Evolutionary conservation across 257 asterid species (phyloP).

Genomic region (Phtheirospermum japonicum): DNA sequence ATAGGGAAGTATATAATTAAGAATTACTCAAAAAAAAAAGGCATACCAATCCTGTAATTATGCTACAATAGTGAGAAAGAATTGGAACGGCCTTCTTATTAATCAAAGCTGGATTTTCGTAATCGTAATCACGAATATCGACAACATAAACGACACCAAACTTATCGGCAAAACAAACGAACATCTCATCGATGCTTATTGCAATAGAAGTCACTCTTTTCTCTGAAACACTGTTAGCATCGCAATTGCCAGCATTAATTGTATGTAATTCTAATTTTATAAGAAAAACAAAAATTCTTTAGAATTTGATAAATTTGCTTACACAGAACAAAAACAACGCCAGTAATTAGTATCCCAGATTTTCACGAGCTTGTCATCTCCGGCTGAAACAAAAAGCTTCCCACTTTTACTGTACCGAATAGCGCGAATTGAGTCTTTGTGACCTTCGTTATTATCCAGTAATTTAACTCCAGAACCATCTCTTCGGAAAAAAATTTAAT

Average conservation of each 20-base stretch:
- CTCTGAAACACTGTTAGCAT: slow-evolving; percentile 63
- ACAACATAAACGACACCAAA: slow-evolving; percentile 79
- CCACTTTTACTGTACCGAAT: slow-evolving; percentile 72
- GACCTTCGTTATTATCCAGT: slow-evolving; percentile 51
- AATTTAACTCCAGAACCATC: slow-evolving; percentile 46
- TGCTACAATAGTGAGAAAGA: slow-evolving; percentile 96
- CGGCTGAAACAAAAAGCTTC: slow-evolving; percentile 71
- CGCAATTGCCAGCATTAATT: slow-evolving; percentile 10
- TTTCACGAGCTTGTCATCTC: slow-evolving; percentile 91
- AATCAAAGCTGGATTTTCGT: slow-evolving; percentile 34
- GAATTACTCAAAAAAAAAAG: slow-evolving; percentile 7
- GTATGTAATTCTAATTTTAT: neutral
- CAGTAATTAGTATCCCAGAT: slow-evolving; percentile 75
- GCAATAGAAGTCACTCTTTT: slow-evolving; percentile 94
- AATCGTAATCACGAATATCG: slow-evolving; percentile 41
- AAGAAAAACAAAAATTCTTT: neutral
- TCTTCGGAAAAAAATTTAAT: slow-evolving; percentile 34
- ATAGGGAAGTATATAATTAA: neutral
- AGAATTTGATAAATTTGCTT: slow-evolving; percentile 35
- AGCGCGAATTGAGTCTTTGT: slow-evolving; percentile 80
- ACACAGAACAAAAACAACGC: slow-evolving; percentile 73
- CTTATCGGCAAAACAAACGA: slow-evolving; percentile 83
- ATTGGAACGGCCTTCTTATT: slow-evolving; percentile 69
- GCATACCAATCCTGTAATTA: slow-evolving; percentile 86
- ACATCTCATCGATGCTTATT: slow-evolving; percentile 56